phyloP scores from a whole-genome alignment of 768 basidiomycete genomes.

The Agrocybe pediades region DNA sequence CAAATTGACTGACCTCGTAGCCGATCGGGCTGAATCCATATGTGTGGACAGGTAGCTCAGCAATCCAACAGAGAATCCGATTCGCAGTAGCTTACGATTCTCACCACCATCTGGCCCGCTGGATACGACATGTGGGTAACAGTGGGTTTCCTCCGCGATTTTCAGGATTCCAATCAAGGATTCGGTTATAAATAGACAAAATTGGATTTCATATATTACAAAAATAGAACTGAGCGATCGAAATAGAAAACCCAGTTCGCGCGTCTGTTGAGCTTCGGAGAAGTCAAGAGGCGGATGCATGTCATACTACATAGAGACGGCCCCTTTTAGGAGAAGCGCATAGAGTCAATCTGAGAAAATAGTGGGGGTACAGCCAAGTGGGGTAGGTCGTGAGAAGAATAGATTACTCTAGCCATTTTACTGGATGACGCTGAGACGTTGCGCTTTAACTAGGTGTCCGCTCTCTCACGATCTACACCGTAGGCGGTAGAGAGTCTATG shows the following conservation, averaged over 20 bases:
- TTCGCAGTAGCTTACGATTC: too few relatives aligned
- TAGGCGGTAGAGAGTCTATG: too few relatives aligned
- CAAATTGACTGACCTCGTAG: conserved; percentile 33
- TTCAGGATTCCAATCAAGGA: not conserved
- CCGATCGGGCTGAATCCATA: conserved; percentile 36
- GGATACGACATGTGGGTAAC: conserved; percentile 4
- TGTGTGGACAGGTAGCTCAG: too few relatives aligned
- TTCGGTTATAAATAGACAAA: not conserved
- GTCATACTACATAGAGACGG: not conserved
- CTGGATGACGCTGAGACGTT: too few relatives aligned
- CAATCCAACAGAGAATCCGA: conserved; percentile 38
- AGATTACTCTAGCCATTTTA: too few relatives aligned
- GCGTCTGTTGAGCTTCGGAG: not conserved
- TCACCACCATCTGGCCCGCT: conserved; percentile 36
- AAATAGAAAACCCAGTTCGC: not conserved
- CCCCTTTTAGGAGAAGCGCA: not conserved
- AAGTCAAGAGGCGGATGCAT: not conserved
- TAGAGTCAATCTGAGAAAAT: too few relatives aligned
- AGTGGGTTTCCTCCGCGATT: not conserved
- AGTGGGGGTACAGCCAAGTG: too few relatives aligned
- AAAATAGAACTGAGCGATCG: conserved; percentile 8
- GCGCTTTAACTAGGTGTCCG: too few relatives aligned
- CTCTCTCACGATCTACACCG: too few relatives aligned
- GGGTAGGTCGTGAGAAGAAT: too few relatives aligned
- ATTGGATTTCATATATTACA: not conserved